phyloP scores from a whole-genome alignment of 1,139 yeast genomes.

The Sugiyamaella xylanicola region DNA sequence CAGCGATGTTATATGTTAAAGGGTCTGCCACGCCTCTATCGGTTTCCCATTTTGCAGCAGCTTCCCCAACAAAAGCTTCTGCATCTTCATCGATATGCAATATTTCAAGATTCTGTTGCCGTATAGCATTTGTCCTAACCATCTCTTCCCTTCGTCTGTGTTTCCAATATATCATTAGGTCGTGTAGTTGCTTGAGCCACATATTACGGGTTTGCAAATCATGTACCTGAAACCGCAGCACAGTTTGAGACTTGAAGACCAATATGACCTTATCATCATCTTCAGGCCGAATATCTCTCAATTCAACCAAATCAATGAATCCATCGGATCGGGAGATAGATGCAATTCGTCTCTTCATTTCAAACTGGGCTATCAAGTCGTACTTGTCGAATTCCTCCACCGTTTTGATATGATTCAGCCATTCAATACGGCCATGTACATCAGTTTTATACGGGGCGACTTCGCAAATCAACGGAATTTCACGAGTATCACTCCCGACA shows the following conservation, averaged over 20 bases:
- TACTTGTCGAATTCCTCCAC: slow-evolving; percentile 48
- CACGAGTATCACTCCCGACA: slow-evolving; percentile 40
- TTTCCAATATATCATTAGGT: slow-evolving; percentile 62
- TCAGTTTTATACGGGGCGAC: slow-evolving; percentile 56
- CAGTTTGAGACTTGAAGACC: slow-evolving; percentile 51
- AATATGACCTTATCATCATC: slow-evolving; percentile 50
- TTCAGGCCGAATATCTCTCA: slow-evolving; percentile 45
- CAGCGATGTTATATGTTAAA: slow-evolving; percentile 54
- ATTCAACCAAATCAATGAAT: slow-evolving; percentile 59
- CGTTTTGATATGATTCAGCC: slow-evolving; percentile 53
- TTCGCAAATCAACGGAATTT: slow-evolving; percentile 41
- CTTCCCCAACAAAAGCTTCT: slow-evolving; percentile 59
- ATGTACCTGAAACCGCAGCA: slow-evolving; percentile 61
- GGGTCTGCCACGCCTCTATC: slow-evolving; percentile 58
- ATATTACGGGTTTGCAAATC: slow-evolving; percentile 50
- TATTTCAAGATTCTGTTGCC: slow-evolving; percentile 51
- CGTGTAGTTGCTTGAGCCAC: slow-evolving; percentile 61
- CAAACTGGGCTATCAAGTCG: slow-evolving; percentile 62
- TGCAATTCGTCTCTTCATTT: slow-evolving; percentile 62
- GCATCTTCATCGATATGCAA: slow-evolving; percentile 57
- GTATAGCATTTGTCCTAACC: slow-evolving; percentile 42
- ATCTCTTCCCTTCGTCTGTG: slow-evolving; percentile 50
- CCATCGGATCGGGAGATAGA: slow-evolving; percentile 62
- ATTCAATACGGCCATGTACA: slow-evolving; percentile 53
- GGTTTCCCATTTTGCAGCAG: slow-evolving; percentile 57